Evolutionary conservation across 148 eudicot genomes (phyloP).

Genomic region (Silene conica): DNA sequence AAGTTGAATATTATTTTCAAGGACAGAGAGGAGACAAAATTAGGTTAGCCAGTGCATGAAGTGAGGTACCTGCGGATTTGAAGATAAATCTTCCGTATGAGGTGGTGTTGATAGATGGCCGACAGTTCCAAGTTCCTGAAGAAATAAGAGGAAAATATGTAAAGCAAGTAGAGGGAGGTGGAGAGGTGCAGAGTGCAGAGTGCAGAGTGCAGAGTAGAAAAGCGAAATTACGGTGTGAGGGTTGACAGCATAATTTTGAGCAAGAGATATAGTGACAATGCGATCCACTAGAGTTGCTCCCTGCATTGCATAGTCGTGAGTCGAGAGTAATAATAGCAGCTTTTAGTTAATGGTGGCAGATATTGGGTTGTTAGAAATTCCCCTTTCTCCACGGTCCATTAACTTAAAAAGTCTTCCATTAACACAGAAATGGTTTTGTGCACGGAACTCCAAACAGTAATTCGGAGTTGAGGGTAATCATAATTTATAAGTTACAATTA

Average conservation of each 20-base stretch:
- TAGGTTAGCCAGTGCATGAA: neutral
- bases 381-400: too few species aligned
- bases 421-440: too few species aligned
- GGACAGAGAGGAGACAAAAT: too few species aligned
- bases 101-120: slow-evolving; percentile 37
- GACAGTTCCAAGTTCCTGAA: slow-evolving; percentile 49
- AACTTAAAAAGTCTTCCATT: too few species aligned
- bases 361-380: too few species aligned
- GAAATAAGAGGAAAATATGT: neutral
- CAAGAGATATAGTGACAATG: slow-evolving; percentile 69
- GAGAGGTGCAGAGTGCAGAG: neutral
- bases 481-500: too few species aligned
- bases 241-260: slow-evolving; percentile 59
- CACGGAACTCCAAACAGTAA: too few species aligned
- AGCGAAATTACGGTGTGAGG: slow-evolving; percentile 37
- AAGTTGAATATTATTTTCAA: too few species aligned
- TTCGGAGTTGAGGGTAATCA: too few species aligned
- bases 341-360: neutral
- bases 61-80: slow-evolving; percentile 38
- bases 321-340: neutral
- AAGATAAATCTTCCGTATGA: slow-evolving; percentile 35
- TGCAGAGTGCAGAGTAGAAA: neutral
- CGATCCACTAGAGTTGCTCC: slow-evolving; percentile 97
- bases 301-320: slow-evolving; percentile 39
- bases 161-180: neutral